Percentiles rank a stretch among this genome's conserved stretches.
Conservation (phyloP, 2,329 filamentous ascomycete genomes). For the Cadophora luteo-olivacea region DNA sequence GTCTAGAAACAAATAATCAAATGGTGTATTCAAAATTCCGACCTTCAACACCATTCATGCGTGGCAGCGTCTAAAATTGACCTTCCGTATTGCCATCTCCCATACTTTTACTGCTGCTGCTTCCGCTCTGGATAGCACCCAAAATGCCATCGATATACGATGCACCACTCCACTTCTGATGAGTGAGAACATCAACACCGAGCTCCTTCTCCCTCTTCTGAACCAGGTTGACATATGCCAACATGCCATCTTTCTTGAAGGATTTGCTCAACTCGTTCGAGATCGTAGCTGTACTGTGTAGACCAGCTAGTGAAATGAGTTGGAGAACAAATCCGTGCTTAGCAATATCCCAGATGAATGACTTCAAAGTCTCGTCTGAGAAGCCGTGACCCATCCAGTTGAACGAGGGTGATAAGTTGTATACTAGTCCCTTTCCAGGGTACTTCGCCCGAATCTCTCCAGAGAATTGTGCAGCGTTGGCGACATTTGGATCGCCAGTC, state of each 20-base stretch:
- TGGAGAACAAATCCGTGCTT: slow-evolving; percentile 80
- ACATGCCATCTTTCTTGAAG: slow-evolving; percentile 93
- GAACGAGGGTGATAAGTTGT: slow-evolving; percentile 96
- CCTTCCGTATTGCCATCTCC: slow-evolving; percentile 91
- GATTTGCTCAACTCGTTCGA: slow-evolving; percentile 76
- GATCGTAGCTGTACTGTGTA: slow-evolving; percentile 70
- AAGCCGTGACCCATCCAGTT: slow-evolving; percentile 99
- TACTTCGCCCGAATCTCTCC: slow-evolving; percentile 72
- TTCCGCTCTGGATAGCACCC: slow-evolving; percentile 89
- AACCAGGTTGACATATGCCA: slow-evolving; percentile 94
- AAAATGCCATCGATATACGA: slow-evolving; percentile 87
- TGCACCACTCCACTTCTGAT: slow-evolving; percentile 64
- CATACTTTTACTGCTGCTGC: slow-evolving; percentile 90
- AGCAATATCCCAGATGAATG: slow-evolving; percentile 96
- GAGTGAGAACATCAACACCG: slow-evolving; percentile 48
- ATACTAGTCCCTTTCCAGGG: slow-evolving; percentile 89
- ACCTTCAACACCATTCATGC: neutral
- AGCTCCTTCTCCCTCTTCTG: slow-evolving; percentile 87
- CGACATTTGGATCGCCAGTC: slow-evolving; percentile 86
- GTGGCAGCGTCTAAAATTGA: slow-evolving; percentile 53
- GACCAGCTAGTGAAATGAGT: slow-evolving; percentile 69
- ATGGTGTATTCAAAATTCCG: neutral
- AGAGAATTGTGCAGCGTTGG: slow-evolving; percentile 77
- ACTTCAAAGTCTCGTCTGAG: slow-evolving; percentile 79
- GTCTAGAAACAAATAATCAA: neutral